Conservation (phyloP, 2,329 filamentous ascomycete genomes). For the Exophiala lecanii-corni region DNA sequence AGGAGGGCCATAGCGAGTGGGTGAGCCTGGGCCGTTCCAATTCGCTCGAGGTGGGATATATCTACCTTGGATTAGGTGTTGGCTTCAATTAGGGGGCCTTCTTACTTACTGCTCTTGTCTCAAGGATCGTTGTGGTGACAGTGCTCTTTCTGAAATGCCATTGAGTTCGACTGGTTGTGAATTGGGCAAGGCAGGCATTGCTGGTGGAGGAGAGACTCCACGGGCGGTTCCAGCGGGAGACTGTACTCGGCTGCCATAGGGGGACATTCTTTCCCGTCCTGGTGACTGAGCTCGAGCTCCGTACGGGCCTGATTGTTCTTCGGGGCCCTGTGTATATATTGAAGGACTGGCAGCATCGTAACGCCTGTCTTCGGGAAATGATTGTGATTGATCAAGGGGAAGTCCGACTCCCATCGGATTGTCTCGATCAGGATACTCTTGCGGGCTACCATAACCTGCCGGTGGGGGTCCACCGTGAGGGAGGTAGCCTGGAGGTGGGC, state of each 20-base stretch:
- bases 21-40: conserved; percentile 30
- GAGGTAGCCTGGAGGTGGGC: conserved; percentile 49
- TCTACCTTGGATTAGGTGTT: conserved; percentile 13
- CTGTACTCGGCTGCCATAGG: conserved; percentile 22
- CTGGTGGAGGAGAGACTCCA: conserved; percentile 53
- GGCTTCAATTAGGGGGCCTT: neutral
- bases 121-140: conserved; percentile 13
- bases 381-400: conserved; percentile 9
- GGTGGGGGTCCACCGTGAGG: conserved; percentile 31
- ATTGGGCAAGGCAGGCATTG: conserved; percentile 56
- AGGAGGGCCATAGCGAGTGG: conserved; percentile 16
- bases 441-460: conserved; percentile 41
- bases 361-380: conserved; percentile 29
- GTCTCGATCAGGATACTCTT: conserved; percentile 19
- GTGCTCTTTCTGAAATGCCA: conserved; percentile 7
- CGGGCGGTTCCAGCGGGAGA: conserved; percentile 42
- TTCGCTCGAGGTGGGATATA: conserved; percentile 46
- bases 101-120: conserved; percentile 23
- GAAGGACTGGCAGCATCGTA: conserved; percentile 25
- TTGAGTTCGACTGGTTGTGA: conserved; percentile 12
- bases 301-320: conserved; percentile 57
- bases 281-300: conserved; percentile 49
- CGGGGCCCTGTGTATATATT: conserved; percentile 17
- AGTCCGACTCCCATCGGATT: conserved; percentile 10
- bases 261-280: conserved; percentile 27